phyloP scores from a whole-genome alignment of 1,284 basidiomycete genomes.

The Cryptococcus wingfieldii region DNA sequence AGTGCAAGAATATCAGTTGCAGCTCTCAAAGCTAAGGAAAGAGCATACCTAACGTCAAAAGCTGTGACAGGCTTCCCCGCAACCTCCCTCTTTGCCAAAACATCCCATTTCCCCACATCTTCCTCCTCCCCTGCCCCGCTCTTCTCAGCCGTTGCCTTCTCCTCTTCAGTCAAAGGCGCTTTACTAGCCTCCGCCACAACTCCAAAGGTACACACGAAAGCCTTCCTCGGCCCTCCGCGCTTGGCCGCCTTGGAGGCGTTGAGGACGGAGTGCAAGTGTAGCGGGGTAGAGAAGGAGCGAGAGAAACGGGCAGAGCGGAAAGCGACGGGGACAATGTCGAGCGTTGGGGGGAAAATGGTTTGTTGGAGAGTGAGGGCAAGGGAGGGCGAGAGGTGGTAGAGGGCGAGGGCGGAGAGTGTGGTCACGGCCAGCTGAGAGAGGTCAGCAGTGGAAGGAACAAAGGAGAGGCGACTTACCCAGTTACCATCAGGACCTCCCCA shows the following conservation, averaged over 20 bases:
- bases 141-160: slow-evolving; percentile 55
- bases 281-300: slow-evolving; percentile 51
- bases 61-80: slow-evolving; percentile 75
- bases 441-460: not conserved
- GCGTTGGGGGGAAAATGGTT: slow-evolving; percentile 35
- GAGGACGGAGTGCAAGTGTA: slow-evolving; percentile 65
- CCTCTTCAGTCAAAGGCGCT: slow-evolving; percentile 18
- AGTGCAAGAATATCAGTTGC: not conserved
- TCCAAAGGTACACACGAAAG: slow-evolving; percentile 39
- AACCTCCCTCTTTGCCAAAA: slow-evolving; percentile 51
- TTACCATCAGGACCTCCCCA: slow-evolving; percentile 40
- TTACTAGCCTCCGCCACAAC: slow-evolving; percentile 27
- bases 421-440: slow-evolving; percentile 34
- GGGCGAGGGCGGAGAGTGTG: slow-evolving; percentile 26
- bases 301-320: slow-evolving; percentile 75
- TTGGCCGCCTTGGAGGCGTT: slow-evolving; percentile 56
- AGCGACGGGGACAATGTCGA: slow-evolving; percentile 49
- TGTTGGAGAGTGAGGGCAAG: slow-evolving; percentile 30
- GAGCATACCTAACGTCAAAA: slow-evolving; percentile 72
- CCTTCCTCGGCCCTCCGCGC: slow-evolving; percentile 34
- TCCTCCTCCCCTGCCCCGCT: slow-evolving; percentile 15
- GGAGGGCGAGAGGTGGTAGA: slow-evolving; percentile 31
- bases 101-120: slow-evolving; percentile 45
- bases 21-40: not conserved
- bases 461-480: slow-evolving; percentile 26